phyloP scores from a whole-genome alignment of 352 stramenopile species.

The Phytophthora meadii region DNA sequence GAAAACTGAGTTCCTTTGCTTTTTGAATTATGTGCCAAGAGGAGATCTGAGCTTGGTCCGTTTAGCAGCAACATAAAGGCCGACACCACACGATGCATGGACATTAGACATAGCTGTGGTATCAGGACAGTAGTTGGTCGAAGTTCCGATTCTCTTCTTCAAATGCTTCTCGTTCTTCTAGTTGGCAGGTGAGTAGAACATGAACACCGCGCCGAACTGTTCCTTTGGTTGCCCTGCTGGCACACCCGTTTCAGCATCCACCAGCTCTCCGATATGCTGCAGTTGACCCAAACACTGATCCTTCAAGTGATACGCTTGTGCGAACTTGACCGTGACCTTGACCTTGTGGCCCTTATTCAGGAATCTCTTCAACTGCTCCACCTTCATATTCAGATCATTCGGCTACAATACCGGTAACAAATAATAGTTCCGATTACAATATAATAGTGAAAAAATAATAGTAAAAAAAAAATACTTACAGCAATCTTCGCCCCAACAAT shows the following conservation, averaged over 20 bases:
- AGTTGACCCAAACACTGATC: conserved; percentile 54
- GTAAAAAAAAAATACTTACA: conserved; percentile 41
- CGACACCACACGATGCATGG: no score
- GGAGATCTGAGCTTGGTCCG: no score
- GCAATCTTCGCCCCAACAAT: conserved; percentile 75
- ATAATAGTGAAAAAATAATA: background rate
- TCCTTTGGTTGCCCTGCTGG: conserved; percentile 40
- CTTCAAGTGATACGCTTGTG: conserved; percentile 66
- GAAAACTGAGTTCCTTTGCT: no score
- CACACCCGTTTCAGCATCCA: conserved; percentile 49
- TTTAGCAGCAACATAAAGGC: no score
- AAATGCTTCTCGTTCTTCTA: conserved; percentile 1
- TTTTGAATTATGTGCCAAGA: no score
- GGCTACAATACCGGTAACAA: conserved; percentile 26
- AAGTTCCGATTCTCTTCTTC: background rate
- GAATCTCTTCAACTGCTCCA: conserved; percentile 71
- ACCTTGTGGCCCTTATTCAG: conserved; percentile 83
- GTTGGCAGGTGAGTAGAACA: conserved; percentile 54
- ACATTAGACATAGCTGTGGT: no score
- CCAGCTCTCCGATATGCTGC: conserved; percentile 46
- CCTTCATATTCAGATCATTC: conserved; percentile 79
- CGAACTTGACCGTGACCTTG: conserved; percentile 78
- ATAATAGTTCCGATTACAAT: background rate
- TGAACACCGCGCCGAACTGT: conserved; percentile 69
- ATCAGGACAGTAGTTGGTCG: no score